Base-by-base conservation (phyloP, 257 asterid species). In the Primulina huaijiensis region DNA sequence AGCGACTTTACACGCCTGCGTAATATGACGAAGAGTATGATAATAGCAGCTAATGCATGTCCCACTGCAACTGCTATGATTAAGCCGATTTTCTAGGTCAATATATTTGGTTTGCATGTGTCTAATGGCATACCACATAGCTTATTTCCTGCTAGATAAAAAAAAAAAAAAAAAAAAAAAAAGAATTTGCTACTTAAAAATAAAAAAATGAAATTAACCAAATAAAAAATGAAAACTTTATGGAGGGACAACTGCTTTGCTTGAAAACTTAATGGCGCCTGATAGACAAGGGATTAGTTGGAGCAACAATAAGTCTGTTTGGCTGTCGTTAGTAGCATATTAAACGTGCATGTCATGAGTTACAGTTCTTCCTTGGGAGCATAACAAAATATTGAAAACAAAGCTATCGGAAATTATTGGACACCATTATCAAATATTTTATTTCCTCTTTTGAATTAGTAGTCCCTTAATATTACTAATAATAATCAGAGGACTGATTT, bases 101-200 rank as follows among this genome's bases (percentile, higher is more conserved):
- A 29, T 6, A 64, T 74, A 78, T 79, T 80, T 30, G 75, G 74
- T 56, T 74, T 78, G 88, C 97, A 90, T 30, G 83, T 63, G 25
- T 73, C 2, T 65, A 86, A 55, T 6, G 96, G 96, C 80, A 62
- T 68, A 4, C 90, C 90, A 70, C 97, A 89, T 1, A 91, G 79
- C 21, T 69, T n/a, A 64, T 89, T 87, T 59, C 96, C 97, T 89
- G 87, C 46, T 67, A 56, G 8, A 67, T 11, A 2, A 61, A 34
- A 62, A n/a, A n/a, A n/a, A n/a, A n/a, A n/a, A 25, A 25, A 0
- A 25, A 25, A 25, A 25, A 25, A 25, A 25, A 25, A 2, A 25
- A 25, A 2, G 29, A 25, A 25, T 25, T 25, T 25, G 29, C 29
- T 27, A 27, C 29, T 27, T 27, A 27, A 27, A 27, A 27, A 27